phyloP scores from a whole-genome alignment of 108 stramenopile species.

The Nitzschia palea region DNA sequence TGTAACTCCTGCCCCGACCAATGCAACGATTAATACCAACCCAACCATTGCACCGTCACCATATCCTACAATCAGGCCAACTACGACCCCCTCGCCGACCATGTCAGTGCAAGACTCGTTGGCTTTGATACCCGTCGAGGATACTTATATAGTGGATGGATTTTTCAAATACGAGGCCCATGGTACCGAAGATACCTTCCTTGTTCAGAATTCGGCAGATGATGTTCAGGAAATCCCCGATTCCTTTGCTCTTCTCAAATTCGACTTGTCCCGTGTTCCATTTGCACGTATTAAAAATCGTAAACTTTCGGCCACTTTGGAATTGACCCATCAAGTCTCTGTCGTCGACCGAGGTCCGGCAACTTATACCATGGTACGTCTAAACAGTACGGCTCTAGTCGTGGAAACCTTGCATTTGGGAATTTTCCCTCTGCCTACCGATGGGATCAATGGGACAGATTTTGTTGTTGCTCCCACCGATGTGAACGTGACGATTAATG shows the following conservation, averaged over 20 bases:
- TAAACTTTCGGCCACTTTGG: not conserved
- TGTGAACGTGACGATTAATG: not conserved
- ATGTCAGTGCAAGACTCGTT: constrained; percentile 13
- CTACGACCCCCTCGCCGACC: constrained; percentile 12
- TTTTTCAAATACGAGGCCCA: constrained; percentile 9
- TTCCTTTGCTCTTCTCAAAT: constrained; percentile 6
- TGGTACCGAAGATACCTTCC: constrained; percentile 10
- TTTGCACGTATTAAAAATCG: constrained; percentile 14
- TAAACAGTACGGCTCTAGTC: not conserved
- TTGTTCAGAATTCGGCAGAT: constrained; percentile 14
- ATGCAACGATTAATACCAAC: not conserved
- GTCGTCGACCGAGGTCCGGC: constrained; percentile 2
- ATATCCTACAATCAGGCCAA: constrained; percentile 10
- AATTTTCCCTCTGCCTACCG: not conserved
- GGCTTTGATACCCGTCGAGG: constrained; percentile 8
- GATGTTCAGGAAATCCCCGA: constrained; percentile 15
- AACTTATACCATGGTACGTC: not conserved
- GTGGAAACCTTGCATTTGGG: constrained; percentile 14
- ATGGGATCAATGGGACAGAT: not conserved
- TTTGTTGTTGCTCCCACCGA: constrained; percentile 5
- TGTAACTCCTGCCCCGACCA: not conserved
- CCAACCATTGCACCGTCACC: constrained; percentile 11
- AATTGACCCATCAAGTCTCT: constrained; percentile 2
- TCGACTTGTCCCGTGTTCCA: constrained; percentile 2
- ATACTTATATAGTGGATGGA: constrained; percentile 22